Evolutionary conservation across 116 monocot genomes (phyloP).

Genomic region (Phalaenopsis hybrid): DNA sequence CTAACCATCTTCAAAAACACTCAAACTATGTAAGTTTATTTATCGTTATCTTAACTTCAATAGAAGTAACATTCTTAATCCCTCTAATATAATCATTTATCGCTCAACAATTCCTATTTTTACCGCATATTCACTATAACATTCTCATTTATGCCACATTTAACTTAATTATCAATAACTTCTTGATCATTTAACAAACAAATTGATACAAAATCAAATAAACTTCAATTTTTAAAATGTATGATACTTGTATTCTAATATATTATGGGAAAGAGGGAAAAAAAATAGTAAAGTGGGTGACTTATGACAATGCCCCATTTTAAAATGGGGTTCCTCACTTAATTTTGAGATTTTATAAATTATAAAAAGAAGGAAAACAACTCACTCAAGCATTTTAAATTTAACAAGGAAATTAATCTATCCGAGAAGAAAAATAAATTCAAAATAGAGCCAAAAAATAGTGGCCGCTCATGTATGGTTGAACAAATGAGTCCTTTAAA

Average conservation of each 20-base stretch:
- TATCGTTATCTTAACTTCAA: neutral
- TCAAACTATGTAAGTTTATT: neutral
- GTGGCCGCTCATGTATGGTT: too few relatives aligned
- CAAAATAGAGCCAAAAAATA: too few relatives aligned
- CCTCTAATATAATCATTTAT: neutral
- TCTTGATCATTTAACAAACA: neutral
- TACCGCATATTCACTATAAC: neutral
- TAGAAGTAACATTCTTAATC: neutral
- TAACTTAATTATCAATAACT: neutral
- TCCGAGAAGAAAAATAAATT: too few relatives aligned
- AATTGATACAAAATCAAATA: neutral
- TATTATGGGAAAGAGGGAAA: too few relatives aligned
- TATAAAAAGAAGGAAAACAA: too few relatives aligned
- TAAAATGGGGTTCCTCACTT: too few relatives aligned
- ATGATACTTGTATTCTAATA: neutral
- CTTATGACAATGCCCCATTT: too few relatives aligned
- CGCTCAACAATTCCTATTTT: neutral
- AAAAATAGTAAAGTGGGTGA: too few relatives aligned
- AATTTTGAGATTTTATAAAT: too few relatives aligned
- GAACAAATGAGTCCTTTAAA: too few relatives aligned
- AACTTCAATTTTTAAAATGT: neutral
- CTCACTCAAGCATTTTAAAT: too few relatives aligned
- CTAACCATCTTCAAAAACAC: neutral
- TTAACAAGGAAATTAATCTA: too few relatives aligned
- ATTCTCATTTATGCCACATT: neutral